These are phyloP conservation scores for Thermothielavioides terrestris DNA, from an alignment of 495 filamentous ascomycete genomes.

Conservation along the genomic window DNA sequence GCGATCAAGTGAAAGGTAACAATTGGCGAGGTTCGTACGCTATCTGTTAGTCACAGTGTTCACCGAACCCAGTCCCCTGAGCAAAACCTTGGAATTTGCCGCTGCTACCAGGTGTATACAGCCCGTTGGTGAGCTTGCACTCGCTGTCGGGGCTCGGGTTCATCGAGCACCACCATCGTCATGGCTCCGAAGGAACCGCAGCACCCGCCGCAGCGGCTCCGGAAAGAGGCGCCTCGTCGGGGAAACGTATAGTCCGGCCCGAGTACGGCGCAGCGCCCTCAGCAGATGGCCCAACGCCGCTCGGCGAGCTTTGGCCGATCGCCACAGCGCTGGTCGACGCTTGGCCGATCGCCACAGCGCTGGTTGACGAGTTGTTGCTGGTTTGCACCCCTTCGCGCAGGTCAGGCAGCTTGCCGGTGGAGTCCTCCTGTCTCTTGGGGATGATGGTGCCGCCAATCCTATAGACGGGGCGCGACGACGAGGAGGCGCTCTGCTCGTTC, in stretches of 20 bases:
- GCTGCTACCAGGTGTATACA: too few relatives aligned
- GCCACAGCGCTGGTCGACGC: neutral
- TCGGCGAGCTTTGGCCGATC: too few relatives aligned
- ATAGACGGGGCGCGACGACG: slow-evolving; percentile 37
- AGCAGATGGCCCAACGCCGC: neutral
- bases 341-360: neutral
- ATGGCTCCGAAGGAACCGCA: neutral
- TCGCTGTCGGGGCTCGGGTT: too few relatives aligned
- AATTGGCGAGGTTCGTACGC: too few relatives aligned
- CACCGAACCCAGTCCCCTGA: too few relatives aligned
- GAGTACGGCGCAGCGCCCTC: neutral
- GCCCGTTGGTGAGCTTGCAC: too few relatives aligned
- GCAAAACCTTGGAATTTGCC: too few relatives aligned
- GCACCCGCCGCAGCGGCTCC: neutral
- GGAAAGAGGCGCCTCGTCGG: slow-evolving; percentile 24
- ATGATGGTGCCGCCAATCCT: slow-evolving; percentile 37
- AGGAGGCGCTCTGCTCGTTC: neutral
- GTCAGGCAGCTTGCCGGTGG: neutral
- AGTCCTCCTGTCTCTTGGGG: slow-evolving; percentile 1
- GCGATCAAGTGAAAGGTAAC: too few relatives aligned
- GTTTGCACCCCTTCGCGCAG: neutral
- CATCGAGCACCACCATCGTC: too few relatives aligned
- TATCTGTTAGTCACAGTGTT: too few relatives aligned
- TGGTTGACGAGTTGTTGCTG: neutral
- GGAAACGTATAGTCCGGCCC: slow-evolving; percentile 36